Conservation (phyloP, 352 stramenopile species). For the Blastocystis sp. region DNA sequence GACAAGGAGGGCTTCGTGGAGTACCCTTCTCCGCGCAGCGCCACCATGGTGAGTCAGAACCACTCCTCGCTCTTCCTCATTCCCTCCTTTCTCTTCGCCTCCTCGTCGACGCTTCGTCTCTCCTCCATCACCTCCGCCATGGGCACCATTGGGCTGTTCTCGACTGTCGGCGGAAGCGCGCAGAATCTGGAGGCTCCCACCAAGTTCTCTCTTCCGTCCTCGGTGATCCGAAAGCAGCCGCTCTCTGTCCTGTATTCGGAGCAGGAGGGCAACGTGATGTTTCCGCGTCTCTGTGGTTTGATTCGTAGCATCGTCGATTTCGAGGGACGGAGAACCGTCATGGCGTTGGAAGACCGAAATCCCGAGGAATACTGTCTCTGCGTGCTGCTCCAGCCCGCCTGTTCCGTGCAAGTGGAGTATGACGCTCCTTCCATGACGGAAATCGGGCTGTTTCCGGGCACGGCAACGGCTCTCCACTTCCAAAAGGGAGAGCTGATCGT, state of each 20-base stretch:
- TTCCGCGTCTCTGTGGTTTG: too few species aligned
- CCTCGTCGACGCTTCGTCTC: background rate
- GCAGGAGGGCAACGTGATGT: too few species aligned
- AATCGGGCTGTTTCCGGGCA: background rate
- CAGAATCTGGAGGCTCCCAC: background rate
- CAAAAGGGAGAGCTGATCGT: background rate
- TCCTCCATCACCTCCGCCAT: background rate
- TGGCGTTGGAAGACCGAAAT: background rate
- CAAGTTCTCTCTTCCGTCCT: constrained; percentile 3
- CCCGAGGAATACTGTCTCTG: background rate
- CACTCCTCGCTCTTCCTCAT: constrained; percentile 5
- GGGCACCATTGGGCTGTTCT: background rate
- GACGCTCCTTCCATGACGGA: background rate
- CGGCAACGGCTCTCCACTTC: background rate
- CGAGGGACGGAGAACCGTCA: background rate
- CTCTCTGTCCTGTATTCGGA: too few species aligned
- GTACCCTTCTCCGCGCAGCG: background rate
- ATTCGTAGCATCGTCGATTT: background rate
- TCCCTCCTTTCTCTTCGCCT: background rate
- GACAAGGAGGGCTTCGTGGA: background rate
- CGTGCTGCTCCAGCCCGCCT: background rate
- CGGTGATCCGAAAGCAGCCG: too few species aligned
- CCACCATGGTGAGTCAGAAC: background rate
- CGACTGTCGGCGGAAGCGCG: background rate
- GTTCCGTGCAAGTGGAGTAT: background rate